Base-by-base conservation (phyloP, 768 basidiomycete species). In the Tricholoma hemisulphureum region DNA sequence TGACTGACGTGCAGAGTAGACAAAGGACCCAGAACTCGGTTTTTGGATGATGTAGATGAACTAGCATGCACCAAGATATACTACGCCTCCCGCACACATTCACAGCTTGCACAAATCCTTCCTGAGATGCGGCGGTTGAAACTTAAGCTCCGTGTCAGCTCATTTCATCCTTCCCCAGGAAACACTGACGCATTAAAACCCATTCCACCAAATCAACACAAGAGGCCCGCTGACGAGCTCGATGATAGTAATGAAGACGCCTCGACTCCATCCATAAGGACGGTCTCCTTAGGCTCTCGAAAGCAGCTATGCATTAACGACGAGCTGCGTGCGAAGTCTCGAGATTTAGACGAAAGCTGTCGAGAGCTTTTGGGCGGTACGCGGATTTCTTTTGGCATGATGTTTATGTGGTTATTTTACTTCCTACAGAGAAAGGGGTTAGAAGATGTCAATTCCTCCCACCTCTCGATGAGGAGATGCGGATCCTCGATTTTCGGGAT, bases 61-160 rank as follows among this genome's bases (percentile, higher is more conserved):
- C 79, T 80, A 14, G 79, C 80, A 4, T 90, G 88, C 66, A 88
- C 84, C 34, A 91, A 93, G 78, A 88, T 98, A 59, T 97, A 86
- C 70, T 97, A 95, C 67, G 91, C 95, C 0, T 98, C 97, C 0
- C 81, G 96, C 29, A 99, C 96, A 0, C 96, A 99, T 72, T 95
- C 95, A 1, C 96, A 99, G 66, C 83, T 99, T 3, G 80, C 94
- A 2, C 96, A 99, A 69, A 80, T 98, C 3, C 78, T 95, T 16
- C 88, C 89, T 3, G 97, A 99, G 67, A 77, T 98, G 9, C 80
- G 76, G 37, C 89, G 85, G 63, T 82, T 96, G n/a, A 78, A 78
- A 60, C 69, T 95, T 5, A 59, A 62, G 13, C 63, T 66, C 68
- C 68, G 72, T 16, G 53, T 75, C 49, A 54, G 63, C 24, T 69